Percentiles rank a stretch among this genome's conserved stretches.
Evolutionary conservation across 2,329 filamentous ascomycete species (phyloP).

Genomic region (Arachnomyces sp.): DNA sequence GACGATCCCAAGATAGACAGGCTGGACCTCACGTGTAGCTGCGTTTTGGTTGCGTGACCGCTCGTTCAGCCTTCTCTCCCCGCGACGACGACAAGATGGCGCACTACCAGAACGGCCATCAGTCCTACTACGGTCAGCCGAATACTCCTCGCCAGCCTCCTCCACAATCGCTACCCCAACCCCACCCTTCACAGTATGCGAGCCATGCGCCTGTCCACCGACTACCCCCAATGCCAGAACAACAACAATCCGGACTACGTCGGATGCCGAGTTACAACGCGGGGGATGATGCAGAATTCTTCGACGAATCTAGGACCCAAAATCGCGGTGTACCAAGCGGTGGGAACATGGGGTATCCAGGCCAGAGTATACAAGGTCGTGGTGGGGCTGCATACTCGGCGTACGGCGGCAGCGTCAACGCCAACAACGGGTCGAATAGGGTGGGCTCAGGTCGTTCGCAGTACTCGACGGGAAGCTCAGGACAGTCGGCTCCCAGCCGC

Average conservation of each 20-base stretch:
- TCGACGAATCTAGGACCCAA: slow-evolving; percentile 24
- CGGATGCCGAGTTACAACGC: slow-evolving; percentile 66
- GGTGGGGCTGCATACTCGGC: slow-evolving; percentile 31
- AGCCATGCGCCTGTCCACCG: slow-evolving; percentile 34
- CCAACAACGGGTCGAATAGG: slow-evolving; percentile 22
- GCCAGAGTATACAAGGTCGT: slow-evolving; percentile 24
- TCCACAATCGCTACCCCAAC: slow-evolving; percentile 19
- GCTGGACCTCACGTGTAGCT: too few species aligned
- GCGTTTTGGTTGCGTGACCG: neutral
- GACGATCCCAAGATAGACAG: too few species aligned
- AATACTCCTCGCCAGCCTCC: slow-evolving; percentile 22
- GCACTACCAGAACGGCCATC: slow-evolving; percentile 47
- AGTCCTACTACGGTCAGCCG: slow-evolving; percentile 36
- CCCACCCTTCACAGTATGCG: slow-evolving; percentile 27
- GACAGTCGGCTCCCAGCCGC: slow-evolving; percentile 30
- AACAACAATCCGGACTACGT: slow-evolving; percentile 34
- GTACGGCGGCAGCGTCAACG: slow-evolving; percentile 15
- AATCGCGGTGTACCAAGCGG: slow-evolving; percentile 28
- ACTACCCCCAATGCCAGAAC: slow-evolving; percentile 25
- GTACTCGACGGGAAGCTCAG: slow-evolving; percentile 24
- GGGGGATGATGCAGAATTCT: slow-evolving; percentile 60
- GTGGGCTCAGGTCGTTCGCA: slow-evolving; percentile 29
- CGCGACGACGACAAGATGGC: slow-evolving; percentile 36
- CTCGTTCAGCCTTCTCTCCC: neutral
- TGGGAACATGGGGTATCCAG: slow-evolving; percentile 24